Evolutionary conservation across 345 rosid genomes (phyloP).

Genomic region (Geranium brycei): DNA sequence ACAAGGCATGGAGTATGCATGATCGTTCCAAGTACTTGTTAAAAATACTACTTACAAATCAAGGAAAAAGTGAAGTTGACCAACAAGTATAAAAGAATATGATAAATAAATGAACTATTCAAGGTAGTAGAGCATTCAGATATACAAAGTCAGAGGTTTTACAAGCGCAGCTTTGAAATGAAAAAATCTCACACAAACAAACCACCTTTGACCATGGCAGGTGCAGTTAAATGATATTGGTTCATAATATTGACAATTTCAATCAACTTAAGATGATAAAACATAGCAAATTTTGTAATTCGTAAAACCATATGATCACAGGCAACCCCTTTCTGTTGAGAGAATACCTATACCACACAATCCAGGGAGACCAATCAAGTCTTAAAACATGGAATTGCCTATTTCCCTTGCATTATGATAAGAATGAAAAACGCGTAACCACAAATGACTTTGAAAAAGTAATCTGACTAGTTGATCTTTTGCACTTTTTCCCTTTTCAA

Average conservation of each 20-base stretch:
- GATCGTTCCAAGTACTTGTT: neutral
- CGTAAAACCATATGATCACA: neutral
- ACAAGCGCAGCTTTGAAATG: neutral
- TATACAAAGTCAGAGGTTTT: neutral
- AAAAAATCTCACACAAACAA: neutral
- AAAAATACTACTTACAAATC: neutral
- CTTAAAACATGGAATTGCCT: neutral
- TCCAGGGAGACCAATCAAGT: neutral
- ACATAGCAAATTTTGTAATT: neutral
- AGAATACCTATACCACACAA: neutral
- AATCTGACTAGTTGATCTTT: constrained; percentile 29
- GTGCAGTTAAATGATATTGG: neutral
- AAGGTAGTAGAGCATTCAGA: neutral
- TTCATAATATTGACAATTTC: too few species aligned
- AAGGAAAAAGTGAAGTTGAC: neutral
- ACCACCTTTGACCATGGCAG: neutral
- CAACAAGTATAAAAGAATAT: neutral
- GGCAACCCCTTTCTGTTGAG: neutral
- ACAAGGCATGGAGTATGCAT: neutral
- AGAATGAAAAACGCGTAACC: neutral
- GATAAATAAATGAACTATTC: neutral
- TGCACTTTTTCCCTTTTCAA: constrained; percentile 4
- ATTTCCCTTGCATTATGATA: neutral
- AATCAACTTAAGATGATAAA: neutral
- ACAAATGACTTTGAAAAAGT: neutral